Evolutionary conservation across 1,284 basidiomycete species (phyloP).

Genomic region (Gyrodon tennesseensis): DNA sequence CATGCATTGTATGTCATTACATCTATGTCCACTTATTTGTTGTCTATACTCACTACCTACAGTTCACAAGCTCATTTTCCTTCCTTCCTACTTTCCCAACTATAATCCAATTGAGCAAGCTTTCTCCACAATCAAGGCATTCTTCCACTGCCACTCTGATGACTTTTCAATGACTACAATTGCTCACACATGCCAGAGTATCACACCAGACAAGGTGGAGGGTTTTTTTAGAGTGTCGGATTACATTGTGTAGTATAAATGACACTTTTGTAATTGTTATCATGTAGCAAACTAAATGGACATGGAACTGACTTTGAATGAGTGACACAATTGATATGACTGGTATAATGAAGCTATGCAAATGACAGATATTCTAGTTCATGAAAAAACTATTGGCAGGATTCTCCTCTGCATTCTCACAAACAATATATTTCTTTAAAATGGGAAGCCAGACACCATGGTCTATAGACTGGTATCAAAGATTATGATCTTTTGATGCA

Average conservation of each 20-base stretch:
- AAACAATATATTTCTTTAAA: not conserved
- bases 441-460: not conserved
- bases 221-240: conserved; percentile 15
- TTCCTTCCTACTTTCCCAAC: not conserved
- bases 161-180: not conserved
- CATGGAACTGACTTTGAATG: not conserved
- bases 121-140: not conserved
- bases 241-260: conserved; percentile 7
- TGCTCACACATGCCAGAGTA: conserved; percentile 14
- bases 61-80: not conserved
- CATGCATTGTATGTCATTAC: not conserved
- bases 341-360: not conserved
- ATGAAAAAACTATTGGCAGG: not conserved
- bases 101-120: not conserved
- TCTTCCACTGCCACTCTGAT: not conserved
- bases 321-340: not conserved
- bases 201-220: conserved; percentile 17
- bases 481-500: not conserved
- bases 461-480: not conserved
- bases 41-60: not conserved
- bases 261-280: not conserved
- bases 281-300: not conserved
- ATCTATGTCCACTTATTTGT: not conserved
- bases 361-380: not conserved
- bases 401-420: not conserved